phyloP scores from a whole-genome alignment of 2,329 filamentous ascomycete genomes.

The Dothidotthia symphoricarpi region DNA sequence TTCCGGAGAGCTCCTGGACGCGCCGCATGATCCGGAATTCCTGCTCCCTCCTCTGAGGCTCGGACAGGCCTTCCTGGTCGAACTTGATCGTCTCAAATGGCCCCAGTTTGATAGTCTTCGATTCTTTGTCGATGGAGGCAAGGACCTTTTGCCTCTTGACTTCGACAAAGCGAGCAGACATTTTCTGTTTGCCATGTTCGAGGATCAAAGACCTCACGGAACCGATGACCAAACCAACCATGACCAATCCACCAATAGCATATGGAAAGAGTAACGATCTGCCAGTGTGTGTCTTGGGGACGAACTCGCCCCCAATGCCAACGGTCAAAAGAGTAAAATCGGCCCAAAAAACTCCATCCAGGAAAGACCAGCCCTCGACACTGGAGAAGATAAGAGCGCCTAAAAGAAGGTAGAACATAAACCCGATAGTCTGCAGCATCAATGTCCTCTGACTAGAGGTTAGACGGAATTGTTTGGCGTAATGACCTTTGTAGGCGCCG shows the following conservation, averaged over 20 bases:
- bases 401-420: conserved; percentile 50
- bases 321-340: conserved; percentile 58
- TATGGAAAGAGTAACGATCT: conserved; percentile 55
- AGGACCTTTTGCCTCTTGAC: conserved; percentile 48
- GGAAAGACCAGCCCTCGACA: conserved; percentile 54
- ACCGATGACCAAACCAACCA: conserved; percentile 56
- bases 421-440: conserved; percentile 54
- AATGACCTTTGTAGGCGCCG: conserved; percentile 55
- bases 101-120: conserved; percentile 46
- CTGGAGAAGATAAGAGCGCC: conserved; percentile 50
- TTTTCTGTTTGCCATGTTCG: conserved; percentile 53
- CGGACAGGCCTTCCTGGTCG: conserved; percentile 40
- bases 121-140: conserved; percentile 39
- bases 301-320: conserved; percentile 53
- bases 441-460: conserved; percentile 57
- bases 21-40: conserved; percentile 49
- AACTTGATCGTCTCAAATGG: conserved; percentile 44
- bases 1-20: conserved; percentile 40
- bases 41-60: conserved; percentile 47
- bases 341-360: conserved; percentile 57
- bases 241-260: conserved; percentile 56
- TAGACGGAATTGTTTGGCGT: conserved; percentile 56
- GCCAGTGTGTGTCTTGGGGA: conserved; percentile 51
- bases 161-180: conserved; percentile 51
- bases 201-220: conserved; percentile 53